Base-by-base conservation (phyloP, 768 basidiomycete species). In the Lentinus brumalis region DNA sequence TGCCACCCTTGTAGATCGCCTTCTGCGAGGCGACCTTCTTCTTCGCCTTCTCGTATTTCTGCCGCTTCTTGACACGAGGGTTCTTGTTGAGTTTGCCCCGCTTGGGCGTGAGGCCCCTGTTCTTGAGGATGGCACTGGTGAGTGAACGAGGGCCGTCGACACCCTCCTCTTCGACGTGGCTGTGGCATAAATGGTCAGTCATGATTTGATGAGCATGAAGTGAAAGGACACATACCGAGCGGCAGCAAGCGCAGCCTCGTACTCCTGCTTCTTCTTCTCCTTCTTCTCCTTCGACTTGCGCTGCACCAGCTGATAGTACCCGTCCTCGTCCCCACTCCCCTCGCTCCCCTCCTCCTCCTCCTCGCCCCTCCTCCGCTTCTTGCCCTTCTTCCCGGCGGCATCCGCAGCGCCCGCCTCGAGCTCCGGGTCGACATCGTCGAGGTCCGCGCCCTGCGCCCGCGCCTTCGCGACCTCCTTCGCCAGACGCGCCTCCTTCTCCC, bases 61-160 rank as follows among this genome's bases (percentile, higher is more conserved):
- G 83, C 38, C 94, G 85, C 75, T 99, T 99, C 85, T 98, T 98
- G 75, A 98, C 95, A 62, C 97, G 87, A 44, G 96, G 96, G 77
- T 99, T 99, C 66, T 96, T 92, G 40, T 94, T 92, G 57, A 83
- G 82, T 77, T 98, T 98, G 45, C 91, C 79, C 58, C 97, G 86
- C 62, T 82, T 86, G 5, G 96, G 96, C 15, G 96, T 98, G 53
- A 98, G 86, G 58, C 97, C 96, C 70, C 87, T 90, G 83, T 99
- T 99, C 69, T 89, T 87, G 67, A 98, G 81, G 68, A 99, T 99
- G 6, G 93, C 87, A 11, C 93, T 86, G 7, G 94, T 95, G 62
- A 97, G 83, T 8, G 89, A 86, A 29, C 97, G 90, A 42, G 94
- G 97, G 5, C 96, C 96, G 56, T 76, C 77, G 14, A 74, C 74